Conservation (phyloP, 2,329 filamentous ascomycete genomes). For the Cladosporium sp. region DNA sequence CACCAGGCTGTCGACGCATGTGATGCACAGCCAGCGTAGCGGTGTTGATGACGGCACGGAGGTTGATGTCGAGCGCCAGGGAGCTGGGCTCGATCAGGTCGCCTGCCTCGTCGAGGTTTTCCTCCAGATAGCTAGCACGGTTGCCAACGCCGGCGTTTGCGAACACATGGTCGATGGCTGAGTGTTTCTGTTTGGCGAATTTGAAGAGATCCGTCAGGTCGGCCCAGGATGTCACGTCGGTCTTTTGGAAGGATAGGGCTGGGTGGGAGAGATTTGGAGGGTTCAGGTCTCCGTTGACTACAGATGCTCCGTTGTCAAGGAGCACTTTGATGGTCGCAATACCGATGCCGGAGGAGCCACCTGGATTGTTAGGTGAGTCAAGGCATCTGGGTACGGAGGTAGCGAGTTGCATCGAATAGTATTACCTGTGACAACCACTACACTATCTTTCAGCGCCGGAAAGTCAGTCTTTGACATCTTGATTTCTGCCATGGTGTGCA, state of each 20-base stretch:
- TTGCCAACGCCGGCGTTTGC: conserved; percentile 54
- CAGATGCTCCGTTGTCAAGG: conserved; percentile 49
- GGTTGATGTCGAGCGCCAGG: conserved; percentile 38
- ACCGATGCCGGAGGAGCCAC: conserved; percentile 58
- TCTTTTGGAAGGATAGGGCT: conserved; percentile 39
- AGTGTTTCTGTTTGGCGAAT: conserved; percentile 39
- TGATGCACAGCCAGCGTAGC: conserved; percentile 39
- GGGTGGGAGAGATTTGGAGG: conserved; percentile 30
- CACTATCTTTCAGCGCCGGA: conserved; percentile 20
- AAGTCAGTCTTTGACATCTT: conserved; percentile 22
- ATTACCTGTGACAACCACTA: conserved; percentile 25
- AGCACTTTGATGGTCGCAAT: conserved; percentile 51
- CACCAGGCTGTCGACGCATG: conserved; percentile 43
- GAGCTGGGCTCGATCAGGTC: conserved; percentile 31
- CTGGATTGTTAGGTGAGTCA: conserved; percentile 34
- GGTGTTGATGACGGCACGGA: conserved; percentile 40
- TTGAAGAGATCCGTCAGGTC: conserved; percentile 51
- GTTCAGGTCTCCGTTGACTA: conserved; percentile 52
- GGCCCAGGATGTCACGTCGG: conserved; percentile 48
- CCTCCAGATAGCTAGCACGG: conserved; percentile 31
- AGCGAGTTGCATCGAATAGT: neutral
- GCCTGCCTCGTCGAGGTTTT: conserved; percentile 32
- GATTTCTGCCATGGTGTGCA: conserved; percentile 23
- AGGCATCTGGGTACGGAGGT: too few relatives aligned
- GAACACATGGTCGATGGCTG: conserved; percentile 45